Evolutionary conservation across 192 early-diverging fungal species (phyloP).

Genomic region (Rhizophagus clarus): DNA sequence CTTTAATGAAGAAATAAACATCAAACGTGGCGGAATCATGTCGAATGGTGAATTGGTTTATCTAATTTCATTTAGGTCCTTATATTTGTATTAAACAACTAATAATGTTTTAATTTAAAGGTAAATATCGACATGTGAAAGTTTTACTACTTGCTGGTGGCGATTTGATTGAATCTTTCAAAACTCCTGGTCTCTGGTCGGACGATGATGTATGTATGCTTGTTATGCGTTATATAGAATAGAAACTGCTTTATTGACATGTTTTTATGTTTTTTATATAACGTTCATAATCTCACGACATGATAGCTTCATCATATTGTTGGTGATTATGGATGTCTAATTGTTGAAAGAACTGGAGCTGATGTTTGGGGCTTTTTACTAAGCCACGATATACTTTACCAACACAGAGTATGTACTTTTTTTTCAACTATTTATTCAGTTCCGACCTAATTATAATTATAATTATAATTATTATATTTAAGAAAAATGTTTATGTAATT

Average conservation of each 20-base stretch:
- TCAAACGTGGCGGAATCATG: constrained; percentile 62
- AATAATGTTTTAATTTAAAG: constrained; percentile 37
- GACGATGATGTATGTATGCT: constrained; percentile 74
- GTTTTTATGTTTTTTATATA: background rate
- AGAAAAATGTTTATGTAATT: constrained; percentile 90
- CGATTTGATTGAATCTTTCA: constrained; percentile 96
- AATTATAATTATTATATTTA: constrained; percentile 7
- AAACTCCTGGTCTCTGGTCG: constrained; percentile 85
- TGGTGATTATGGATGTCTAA: constrained; percentile 88
- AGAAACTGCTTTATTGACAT: background rate
- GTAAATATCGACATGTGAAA: constrained; percentile 61
- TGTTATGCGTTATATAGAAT: background rate
- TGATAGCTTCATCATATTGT: constrained; percentile 85
- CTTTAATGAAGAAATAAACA: constrained; percentile 89
- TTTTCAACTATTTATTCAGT: background rate
- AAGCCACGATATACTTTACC: constrained; percentile 85
- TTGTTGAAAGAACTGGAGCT: constrained; percentile 93
- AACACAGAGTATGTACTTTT: constrained; percentile 66
- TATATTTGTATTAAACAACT: background rate
- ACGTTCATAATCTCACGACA: background rate
- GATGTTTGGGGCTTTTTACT: constrained; percentile 94
- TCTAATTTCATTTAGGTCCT: background rate
- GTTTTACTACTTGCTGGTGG: constrained; percentile 96
- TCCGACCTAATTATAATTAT: background rate
- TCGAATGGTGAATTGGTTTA: constrained; percentile 51